These are phyloP conservation scores for Hymenotorrendiella dingleyae DNA, from an alignment of 2,329 filamentous ascomycete genomes.

Conservation along the genomic window DNA sequence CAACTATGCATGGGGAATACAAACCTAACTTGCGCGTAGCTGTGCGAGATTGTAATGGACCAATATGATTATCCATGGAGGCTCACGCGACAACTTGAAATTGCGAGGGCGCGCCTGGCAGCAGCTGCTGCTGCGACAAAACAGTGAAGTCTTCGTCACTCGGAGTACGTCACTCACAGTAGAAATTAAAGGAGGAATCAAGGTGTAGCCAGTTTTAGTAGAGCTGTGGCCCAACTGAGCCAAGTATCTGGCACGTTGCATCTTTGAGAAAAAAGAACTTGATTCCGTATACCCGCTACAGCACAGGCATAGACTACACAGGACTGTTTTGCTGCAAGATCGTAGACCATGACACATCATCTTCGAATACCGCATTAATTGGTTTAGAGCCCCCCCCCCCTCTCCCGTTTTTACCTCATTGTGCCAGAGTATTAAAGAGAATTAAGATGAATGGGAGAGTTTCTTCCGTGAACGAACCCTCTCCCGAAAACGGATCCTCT, in stretches of 20 bases:
- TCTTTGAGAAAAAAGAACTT: neutral
- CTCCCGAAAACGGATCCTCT: too few relatives aligned
- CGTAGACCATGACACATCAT: too few relatives aligned
- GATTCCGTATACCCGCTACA: neutral
- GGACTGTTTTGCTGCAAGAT: too few relatives aligned
- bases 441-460: too few relatives aligned
- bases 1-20: neutral
- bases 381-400: too few relatives aligned
- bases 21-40: neutral
- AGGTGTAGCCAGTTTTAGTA: too few relatives aligned
- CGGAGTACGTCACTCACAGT: neutral
- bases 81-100: conserved; percentile 4
- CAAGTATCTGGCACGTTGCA: too few relatives aligned
- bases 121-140: neutral
- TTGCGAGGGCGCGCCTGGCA: conserved; percentile 2
- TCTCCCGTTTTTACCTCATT: too few relatives aligned
- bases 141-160: neutral
- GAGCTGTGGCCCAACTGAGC: too few relatives aligned
- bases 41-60: conserved; percentile 15
- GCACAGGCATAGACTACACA: neutral
- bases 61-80: conserved; percentile 16
- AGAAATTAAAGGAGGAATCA: neutral
- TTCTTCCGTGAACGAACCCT: too few relatives aligned
- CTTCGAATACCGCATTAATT: too few relatives aligned
- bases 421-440: too few relatives aligned